These are phyloP conservation scores for Ligustrum vulgare DNA, from an alignment of 257 asterid species.

Conservation along the genomic window DNA sequence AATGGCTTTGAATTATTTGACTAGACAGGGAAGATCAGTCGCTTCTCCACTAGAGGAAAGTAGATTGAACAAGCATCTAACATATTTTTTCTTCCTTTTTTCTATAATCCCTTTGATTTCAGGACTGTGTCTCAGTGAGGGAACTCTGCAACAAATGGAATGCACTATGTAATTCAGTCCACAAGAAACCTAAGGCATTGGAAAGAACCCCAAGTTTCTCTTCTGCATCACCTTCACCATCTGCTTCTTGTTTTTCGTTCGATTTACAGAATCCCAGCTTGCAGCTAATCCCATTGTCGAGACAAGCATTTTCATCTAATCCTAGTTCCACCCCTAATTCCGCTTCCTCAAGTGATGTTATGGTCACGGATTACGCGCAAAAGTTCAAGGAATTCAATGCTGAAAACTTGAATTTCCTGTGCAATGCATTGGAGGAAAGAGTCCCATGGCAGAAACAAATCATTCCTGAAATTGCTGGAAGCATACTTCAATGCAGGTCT, in stretches of 20 bases:
- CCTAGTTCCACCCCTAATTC: conserved; percentile 44
- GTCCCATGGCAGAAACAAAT: conserved; percentile 63
- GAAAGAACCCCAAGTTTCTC: conserved; percentile 52
- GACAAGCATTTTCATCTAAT: conserved; percentile 29
- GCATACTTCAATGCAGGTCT: conserved; percentile 72
- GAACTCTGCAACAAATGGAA: conserved; percentile 62
- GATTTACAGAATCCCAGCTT: conserved; percentile 41
- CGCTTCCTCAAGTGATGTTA: conserved; percentile 59
- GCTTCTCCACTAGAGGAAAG: too few relatives aligned
- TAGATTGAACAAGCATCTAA: too few relatives aligned
- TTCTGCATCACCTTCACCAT: conserved; percentile 50
- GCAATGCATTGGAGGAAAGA: conserved; percentile 66
- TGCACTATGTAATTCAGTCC: conserved; percentile 51
- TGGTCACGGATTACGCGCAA: conserved; percentile 46
- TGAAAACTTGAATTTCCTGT: conserved; percentile 50
- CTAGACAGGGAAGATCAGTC: too few relatives aligned
- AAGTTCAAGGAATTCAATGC: conserved; percentile 60
- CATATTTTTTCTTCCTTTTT: conserved; percentile 10
- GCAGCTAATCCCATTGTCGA: conserved; percentile 12
- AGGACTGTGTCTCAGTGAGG: conserved; percentile 39
- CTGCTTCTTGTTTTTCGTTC: conserved; percentile 43
- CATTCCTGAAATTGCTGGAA: conserved; percentile 55
- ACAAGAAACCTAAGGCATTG: conserved; percentile 32
- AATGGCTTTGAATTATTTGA: too few relatives aligned
- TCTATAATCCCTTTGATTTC: conserved; percentile 21